Percentiles rank a stretch among this genome's conserved stretches.
These are phyloP conservation scores for Hymenoscyphus albidus DNA, from an alignment of 2,329 filamentous ascomycete genomes.

Conservation along the genomic window DNA sequence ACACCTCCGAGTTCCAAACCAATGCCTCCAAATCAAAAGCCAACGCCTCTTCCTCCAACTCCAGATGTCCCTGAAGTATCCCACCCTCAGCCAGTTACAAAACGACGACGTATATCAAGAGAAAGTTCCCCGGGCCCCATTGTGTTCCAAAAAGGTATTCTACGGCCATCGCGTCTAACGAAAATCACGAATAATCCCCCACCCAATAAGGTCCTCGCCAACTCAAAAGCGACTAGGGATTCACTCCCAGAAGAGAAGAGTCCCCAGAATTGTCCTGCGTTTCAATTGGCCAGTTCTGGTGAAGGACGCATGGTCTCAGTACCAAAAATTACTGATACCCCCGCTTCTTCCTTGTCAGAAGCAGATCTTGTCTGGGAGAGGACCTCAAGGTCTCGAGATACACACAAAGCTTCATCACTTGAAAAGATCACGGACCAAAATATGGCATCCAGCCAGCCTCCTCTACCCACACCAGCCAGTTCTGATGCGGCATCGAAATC, in stretches of 20 bases:
- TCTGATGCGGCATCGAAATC: background rate
- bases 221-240: background rate
- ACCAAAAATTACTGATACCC: background rate
- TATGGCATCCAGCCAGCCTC: background rate
- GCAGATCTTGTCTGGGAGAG: background rate
- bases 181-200: slow-evolving; percentile 8
- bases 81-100: background rate
- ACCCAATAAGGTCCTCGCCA: background rate
- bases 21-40: background rate
- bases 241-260: background rate
- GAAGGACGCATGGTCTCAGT: background rate
- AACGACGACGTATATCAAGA: slow-evolving; percentile 3
- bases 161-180: slow-evolving; percentile 2
- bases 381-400: background rate
- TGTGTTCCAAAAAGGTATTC: slow-evolving; percentile 10
- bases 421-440: background rate
- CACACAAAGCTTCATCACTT: background rate
- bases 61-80: too few species aligned
- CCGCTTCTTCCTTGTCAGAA: background rate
- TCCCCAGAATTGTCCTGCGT: background rate
- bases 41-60: background rate
- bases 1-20: background rate
- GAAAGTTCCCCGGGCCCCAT: slow-evolving; percentile 8
- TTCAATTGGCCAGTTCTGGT: background rate
- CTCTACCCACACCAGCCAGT: background rate